Base-by-base conservation (phyloP, 139 green algal genomes). In the Coelastrella sp. region DNA sequence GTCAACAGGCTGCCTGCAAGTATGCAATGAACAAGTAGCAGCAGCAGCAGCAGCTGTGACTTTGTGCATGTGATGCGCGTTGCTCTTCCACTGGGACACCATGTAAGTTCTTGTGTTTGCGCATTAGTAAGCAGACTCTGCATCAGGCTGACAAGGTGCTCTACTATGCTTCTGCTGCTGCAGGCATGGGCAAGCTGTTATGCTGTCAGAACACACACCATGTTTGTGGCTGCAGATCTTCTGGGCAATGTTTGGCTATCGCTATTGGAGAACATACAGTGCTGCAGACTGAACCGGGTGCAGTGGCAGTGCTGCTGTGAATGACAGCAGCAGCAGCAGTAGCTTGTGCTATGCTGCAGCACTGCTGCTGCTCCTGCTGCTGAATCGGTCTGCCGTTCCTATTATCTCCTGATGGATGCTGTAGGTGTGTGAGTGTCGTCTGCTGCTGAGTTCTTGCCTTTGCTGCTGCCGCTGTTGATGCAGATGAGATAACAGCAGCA, bases 191-290 rank as follows among this genome's bases (percentile, higher is more conserved):
- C 45, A 57, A 57, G 45, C 45, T 57, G 15, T 57, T 57, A 9
- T 57, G 45, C 11, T 32, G 53, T 7, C 7, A n/a, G 7, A 38
- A 5, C 19, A 5, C 62, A 67, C 21, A 85, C 84, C 84, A 84
- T 25, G 68, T 64, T 43, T 81, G 45, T 0, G 84, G 37, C 59
- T 81, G 35, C 30, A 91, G 53, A 60, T 91, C 85, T 1, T 60
- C 13, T 0, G 88, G 88, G 77, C 88, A 91, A 73, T 91, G 88
- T 35, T 40, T 80, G 6, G 88, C 88, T 3, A 91, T 79, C 0
- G 88, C 85, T 37, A 91, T 91, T 50, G 85, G 88, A 38, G 27
- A 34, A 53, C 75, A 82, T 21, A 45, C n/a, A n/a, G n/a, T n/a
- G n/a, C n/a, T n/a, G n/a, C n/a, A n/a, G n/a, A n/a, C n/a, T n/a